Base-by-base conservation (phyloP, 306 rosid species). In the Quillaja saponaria region DNA sequence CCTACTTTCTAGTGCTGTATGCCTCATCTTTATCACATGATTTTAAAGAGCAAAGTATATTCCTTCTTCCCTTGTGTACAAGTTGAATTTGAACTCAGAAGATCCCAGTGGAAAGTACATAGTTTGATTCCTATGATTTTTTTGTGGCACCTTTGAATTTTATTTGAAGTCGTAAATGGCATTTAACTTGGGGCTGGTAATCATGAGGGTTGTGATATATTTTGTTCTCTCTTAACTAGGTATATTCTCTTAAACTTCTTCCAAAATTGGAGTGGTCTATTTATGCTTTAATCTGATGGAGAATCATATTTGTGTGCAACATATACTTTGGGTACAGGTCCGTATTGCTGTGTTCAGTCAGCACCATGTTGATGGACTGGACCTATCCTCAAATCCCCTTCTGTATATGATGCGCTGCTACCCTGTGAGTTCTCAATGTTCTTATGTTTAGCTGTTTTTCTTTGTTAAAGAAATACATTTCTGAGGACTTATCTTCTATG, bases 341-440 rank as follows among this genome's bases (percentile, higher is more conserved):
- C 96, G 97, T 7, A 94, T 94, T 56, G 99, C 99, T 39, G 99
- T 94, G 53, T 94, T 94, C 86, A 89, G 95, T 71, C 99, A 94
- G 89, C 99, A 94, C 76, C 99, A 94, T 41, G 99, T 94, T 48
- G 97, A 94, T 66, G 99, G 99, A 50, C 88, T 94, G 5, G 99
- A 94, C 77, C 81, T 94, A 55, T 83, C 97, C 54, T 87, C 97
- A 61, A 94, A 94, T 78, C 99, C 99, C 34, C 91, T 94, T 64
- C 64, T 94, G 72, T 94, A 94, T 66, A 85, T 94, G 97, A 94
- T 94, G 99, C 96, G 91, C 50, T 94, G 99, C 78, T 89, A 76
- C 67, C 99, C 99, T 25, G 97, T 94, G 62, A 85, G 99, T 89
- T 75, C 75, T 71, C 71, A 34, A 16, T 59, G 16, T 68, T 18